These are phyloP conservation scores for Trichopus zeylanicus DNA, from an alignment of 116 monocot species.

Conservation along the genomic window DNA sequence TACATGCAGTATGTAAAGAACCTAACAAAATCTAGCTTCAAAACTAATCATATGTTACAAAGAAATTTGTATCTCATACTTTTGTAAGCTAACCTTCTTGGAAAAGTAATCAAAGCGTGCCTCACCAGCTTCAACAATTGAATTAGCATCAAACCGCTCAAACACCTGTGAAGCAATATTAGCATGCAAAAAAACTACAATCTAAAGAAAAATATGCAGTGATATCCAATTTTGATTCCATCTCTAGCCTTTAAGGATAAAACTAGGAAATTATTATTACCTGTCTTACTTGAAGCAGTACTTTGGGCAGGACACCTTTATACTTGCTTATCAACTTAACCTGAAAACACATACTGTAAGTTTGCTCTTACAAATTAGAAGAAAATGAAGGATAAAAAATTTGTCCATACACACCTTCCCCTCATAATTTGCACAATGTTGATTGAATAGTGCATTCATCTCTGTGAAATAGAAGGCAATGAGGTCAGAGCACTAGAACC, in stretches of 20 bases:
- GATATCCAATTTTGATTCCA: background rate
- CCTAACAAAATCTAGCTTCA: too few species aligned
- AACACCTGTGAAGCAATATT: constrained; percentile 49
- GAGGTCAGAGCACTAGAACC: background rate
- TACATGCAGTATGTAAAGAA: too few species aligned
- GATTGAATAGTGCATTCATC: constrained; percentile 79
- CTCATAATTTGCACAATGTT: constrained; percentile 66
- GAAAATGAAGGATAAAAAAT: background rate
- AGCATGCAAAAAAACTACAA: constrained; percentile 1
- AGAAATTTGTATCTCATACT: too few species aligned
- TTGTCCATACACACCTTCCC: constrained; percentile 60
- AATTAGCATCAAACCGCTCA: constrained; percentile 72
- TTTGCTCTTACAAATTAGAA: background rate
- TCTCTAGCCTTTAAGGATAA: background rate
- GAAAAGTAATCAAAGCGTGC: constrained; percentile 78
- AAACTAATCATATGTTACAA: too few species aligned
- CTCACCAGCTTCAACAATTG: constrained; percentile 69
- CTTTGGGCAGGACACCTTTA: constrained; percentile 86
- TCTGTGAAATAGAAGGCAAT: constrained; percentile 34
- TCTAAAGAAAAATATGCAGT: background rate
- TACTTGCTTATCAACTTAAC: constrained; percentile 57
- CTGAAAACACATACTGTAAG: constrained; percentile 18
- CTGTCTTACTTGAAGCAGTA: constrained; percentile 70
- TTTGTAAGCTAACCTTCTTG: constrained; percentile 53
- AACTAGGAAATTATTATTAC: constrained; percentile 17